Evolutionary conservation across 2,329 filamentous ascomycete species (phyloP).

Genomic region (Trichoderma cornu-damae): DNA sequence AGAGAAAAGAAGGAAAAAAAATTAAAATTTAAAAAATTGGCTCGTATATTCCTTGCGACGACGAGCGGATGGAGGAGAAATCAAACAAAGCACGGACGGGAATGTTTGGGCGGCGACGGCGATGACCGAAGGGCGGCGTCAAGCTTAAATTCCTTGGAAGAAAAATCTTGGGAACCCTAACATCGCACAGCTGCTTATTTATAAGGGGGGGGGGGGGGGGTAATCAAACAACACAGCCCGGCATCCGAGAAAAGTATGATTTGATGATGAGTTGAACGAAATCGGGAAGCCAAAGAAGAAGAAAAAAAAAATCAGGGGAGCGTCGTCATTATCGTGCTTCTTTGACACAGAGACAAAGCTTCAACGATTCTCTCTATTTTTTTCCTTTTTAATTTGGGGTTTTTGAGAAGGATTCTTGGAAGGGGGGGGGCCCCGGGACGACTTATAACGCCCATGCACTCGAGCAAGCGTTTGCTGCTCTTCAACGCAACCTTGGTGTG

Average conservation of each 20-base stretch:
- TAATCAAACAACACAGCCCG: conserved; percentile 5
- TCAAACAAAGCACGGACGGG: neutral
- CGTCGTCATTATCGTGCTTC: conserved; percentile 7
- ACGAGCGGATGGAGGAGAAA: neutral
- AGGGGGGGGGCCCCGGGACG: neutral
- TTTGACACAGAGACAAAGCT: neutral
- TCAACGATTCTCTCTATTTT: too few relatives aligned
- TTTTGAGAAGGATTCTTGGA: neutral
- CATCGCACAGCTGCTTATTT: neutral
- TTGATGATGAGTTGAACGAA: neutral
- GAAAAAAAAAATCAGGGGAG: too few relatives aligned
- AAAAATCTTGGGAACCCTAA: neutral
- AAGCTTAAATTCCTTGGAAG: neutral
- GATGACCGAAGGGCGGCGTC: conserved; percentile 12
- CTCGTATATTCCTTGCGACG: too few relatives aligned
- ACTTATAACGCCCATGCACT: neutral
- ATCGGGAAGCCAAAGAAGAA: neutral
- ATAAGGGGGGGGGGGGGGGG: too few relatives aligned
- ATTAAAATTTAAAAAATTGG: too few relatives aligned
- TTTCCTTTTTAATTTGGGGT: too few relatives aligned
- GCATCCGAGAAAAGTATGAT: neutral
- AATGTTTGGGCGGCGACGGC: neutral
- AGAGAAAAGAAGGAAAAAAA: too few relatives aligned
- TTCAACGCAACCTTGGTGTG: too few relatives aligned
- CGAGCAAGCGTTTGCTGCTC: neutral